A percentile compares a stretch with the other conserved stretches of the same genome.
These are phyloP conservation scores for Penicillium nucicola DNA, from an alignment of 495 filamentous ascomycete species.

Conservation along the genomic window DNA sequence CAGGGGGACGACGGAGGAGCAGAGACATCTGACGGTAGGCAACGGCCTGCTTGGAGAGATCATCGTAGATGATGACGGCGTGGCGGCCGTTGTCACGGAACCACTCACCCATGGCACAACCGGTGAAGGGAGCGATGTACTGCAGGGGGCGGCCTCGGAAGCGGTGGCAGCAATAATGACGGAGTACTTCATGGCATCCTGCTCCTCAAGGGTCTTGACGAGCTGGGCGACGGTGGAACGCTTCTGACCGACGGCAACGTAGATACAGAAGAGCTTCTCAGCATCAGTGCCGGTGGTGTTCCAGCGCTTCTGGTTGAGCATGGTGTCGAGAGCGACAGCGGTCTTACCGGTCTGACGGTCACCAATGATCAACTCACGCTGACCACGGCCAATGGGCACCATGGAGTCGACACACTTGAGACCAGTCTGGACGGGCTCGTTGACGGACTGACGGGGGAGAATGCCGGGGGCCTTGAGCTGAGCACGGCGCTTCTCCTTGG, in stretches of 20 bases:
- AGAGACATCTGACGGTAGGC: conserved; percentile 99
- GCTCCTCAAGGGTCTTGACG: conserved; percentile 99
- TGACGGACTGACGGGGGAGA: conserved; percentile 93
- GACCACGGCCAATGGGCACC: conserved; percentile 99
- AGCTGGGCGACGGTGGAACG: conserved; percentile 98
- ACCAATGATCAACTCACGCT: conserved; percentile 99
- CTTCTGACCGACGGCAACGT: conserved; percentile 99
- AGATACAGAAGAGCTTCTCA: conserved; percentile 99
- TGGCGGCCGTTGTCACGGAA: conserved; percentile 94
- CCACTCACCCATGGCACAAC: conserved; percentile 74
- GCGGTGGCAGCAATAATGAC: conserved; percentile 94
- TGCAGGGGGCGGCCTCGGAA: conserved; percentile 91
- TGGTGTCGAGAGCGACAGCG: conserved; percentile 95
- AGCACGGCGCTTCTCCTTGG: conserved; percentile 89
- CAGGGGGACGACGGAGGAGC: conserved; percentile 95
- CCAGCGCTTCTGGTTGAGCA: conserved; percentile 99
- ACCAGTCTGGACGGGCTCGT: conserved; percentile 98
- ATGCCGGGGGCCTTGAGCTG: conserved; percentile 99
- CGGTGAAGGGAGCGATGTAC: conserved; percentile 95
- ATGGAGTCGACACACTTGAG: conserved; percentile 99
- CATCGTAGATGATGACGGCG: conserved; percentile 90
- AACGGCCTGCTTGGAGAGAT: conserved; percentile 98
- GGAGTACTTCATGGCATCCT: conserved; percentile 99
- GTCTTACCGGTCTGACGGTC: conserved; percentile 99
- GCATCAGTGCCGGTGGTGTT: conserved; percentile 83